Percentiles rank a stretch among this genome's conserved stretches.
Evolutionary conservation across 2,329 filamentous ascomycete genomes (phyloP).

Genomic region (Whalleya microplaca): DNA sequence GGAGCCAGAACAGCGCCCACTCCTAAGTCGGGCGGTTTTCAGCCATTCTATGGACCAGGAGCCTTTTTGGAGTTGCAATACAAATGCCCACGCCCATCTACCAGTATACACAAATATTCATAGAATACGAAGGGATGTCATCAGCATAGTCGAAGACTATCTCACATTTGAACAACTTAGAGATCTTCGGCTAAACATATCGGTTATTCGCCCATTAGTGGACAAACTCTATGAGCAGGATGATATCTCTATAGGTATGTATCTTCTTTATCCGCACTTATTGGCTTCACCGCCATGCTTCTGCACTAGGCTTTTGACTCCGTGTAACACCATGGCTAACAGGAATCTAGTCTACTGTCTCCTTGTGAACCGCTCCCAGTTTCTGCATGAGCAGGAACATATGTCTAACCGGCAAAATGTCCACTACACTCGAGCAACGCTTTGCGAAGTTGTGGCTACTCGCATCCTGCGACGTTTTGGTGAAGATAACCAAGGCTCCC

Average conservation of each 20-base stretch:
- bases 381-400: constrained; percentile 76
- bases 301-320: background rate
- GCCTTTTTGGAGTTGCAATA: constrained; percentile 55
- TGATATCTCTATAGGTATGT: constrained; percentile 75
- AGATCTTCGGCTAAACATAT: constrained; percentile 80
- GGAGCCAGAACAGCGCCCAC: constrained; percentile 40
- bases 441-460: constrained; percentile 81
- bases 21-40: constrained; percentile 42
- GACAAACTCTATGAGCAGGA: constrained; percentile 79
- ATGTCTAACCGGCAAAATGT: constrained; percentile 81
- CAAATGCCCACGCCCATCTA: constrained; percentile 64
- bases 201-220: constrained; percentile 79
- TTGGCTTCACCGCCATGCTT: background rate
- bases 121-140: constrained; percentile 66
- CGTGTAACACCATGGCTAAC: constrained; percentile 23
- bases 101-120: constrained; percentile 81
- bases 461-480: constrained; percentile 78
- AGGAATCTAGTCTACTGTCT: constrained; percentile 71
- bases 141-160: constrained; percentile 65
- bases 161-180: constrained; percentile 75
- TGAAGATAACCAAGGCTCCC: constrained; percentile 72
- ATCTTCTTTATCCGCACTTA: background rate
- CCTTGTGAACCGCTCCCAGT: constrained; percentile 80
- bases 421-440: constrained; percentile 73
- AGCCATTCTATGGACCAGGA: constrained; percentile 43